phyloP scores from a whole-genome alignment of 306 rosid species.

The Notholithocarpus densiflorus region DNA sequence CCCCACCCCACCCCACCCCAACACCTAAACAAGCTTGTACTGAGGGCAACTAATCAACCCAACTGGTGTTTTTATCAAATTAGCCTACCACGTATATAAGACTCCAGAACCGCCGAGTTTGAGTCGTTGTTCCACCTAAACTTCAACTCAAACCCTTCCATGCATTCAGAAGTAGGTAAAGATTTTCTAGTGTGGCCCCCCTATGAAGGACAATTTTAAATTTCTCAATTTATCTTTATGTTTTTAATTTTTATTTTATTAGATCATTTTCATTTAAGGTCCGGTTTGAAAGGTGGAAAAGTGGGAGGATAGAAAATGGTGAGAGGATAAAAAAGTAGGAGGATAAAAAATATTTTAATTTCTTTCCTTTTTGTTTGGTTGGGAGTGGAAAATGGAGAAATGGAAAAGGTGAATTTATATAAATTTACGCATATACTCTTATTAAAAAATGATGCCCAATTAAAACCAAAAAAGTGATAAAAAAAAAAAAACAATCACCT shows the following conservation, averaged over 20 bases:
- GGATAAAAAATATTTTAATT: too few relatives aligned
- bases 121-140: neutral
- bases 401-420: too few relatives aligned
- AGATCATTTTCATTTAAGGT: too few relatives aligned
- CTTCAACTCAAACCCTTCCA: neutral
- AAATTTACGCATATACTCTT: too few relatives aligned
- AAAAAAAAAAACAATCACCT: too few relatives aligned
- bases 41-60: neutral
- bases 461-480: too few relatives aligned
- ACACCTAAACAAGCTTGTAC: neutral
- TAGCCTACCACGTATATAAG: neutral
- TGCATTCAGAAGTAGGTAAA: neutral
- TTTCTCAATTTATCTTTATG: neutral
- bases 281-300: too few relatives aligned
- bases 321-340: fast-evolving
- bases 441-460: too few relatives aligned
- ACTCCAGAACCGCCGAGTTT: neutral
- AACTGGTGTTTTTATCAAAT: neutral
- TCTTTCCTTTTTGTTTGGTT: too few relatives aligned
- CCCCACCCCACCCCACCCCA: neutral
- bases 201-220: neutral
- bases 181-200: neutral
- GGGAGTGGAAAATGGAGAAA: fast-evolving
- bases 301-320: too few relatives aligned
- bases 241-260: too few relatives aligned